A percentile compares a stretch with the other conserved stretches of the same genome.
phyloP scores from a whole-genome alignment of 108 stramenopile genomes.

The Cyclotella sp. region DNA sequence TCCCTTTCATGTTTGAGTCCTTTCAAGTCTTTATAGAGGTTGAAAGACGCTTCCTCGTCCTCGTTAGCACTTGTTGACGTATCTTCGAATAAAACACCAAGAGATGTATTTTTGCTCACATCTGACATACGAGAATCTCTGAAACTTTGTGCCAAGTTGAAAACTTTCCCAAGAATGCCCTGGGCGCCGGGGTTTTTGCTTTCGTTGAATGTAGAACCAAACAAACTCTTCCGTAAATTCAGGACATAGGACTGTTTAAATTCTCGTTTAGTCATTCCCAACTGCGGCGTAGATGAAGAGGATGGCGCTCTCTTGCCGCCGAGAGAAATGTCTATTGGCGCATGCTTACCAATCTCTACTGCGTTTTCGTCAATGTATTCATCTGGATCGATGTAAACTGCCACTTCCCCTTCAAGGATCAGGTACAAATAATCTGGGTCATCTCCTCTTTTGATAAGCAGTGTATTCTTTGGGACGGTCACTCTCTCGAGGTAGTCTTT shows the following conservation, averaged over 20 bases:
- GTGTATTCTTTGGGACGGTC: conserved; percentile 28
- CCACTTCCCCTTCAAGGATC: conserved; percentile 36
- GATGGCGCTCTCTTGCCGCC: conserved; percentile 8
- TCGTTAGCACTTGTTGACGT: conserved; percentile 14
- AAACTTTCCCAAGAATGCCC: conserved; percentile 25
- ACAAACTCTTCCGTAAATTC: conserved; percentile 45
- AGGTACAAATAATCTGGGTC: conserved; percentile 43
- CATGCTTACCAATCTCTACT: conserved; percentile 41
- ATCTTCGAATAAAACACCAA: conserved; percentile 25
- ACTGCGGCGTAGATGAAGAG: conserved; percentile 5
- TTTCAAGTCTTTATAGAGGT: conserved; percentile 30
- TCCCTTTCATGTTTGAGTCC: conserved; percentile 46
- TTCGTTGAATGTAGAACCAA: conserved; percentile 30
- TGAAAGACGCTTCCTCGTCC: conserved; percentile 30
- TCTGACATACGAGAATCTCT: conserved; percentile 24
- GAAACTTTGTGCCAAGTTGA: conserved; percentile 25
- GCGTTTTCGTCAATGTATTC: conserved; percentile 47
- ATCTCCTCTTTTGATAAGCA: conserved; percentile 36
- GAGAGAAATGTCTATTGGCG: conserved; percentile 29
- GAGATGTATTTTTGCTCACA: conserved; percentile 9
- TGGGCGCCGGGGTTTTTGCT: background rate
- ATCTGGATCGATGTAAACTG: conserved; percentile 43
- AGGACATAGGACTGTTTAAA: conserved; percentile 47
- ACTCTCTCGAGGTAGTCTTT: conserved; percentile 37
- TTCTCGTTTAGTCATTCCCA: conserved; percentile 15